Base-by-base conservation (phyloP, 2,329 filamentous ascomycete genomes). In the Aspergillus transmontanensis region DNA sequence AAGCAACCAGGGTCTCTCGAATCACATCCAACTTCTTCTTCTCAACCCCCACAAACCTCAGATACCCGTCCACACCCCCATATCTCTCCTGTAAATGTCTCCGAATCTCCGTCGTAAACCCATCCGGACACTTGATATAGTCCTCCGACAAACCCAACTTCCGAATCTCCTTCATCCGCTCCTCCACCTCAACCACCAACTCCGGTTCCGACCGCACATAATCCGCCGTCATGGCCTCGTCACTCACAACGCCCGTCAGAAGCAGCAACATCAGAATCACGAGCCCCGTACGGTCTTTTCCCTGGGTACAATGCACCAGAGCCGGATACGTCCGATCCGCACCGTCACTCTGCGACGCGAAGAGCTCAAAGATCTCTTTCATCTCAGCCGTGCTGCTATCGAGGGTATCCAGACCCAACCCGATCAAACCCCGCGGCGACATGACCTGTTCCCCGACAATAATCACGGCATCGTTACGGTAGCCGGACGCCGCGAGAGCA, bases 301-400 rank as follows among this genome's bases (percentile, higher is more conserved):
- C 93, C 72, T 96, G 92, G 0, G 93, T 95, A 76, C 93, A 97
- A 76, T 96, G 92, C 2, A 95, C 80, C 9, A 96, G 74, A 1
- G 89, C 77, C 0, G 93, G 92, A 66, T 88, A 87, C 19, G 82
- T 82, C 0, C 75, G 69, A 2, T 80, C 74, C 1, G 82, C 74
- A 11, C 45, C 50, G 3, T n/a, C 36, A n/a, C 21, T 26, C 11
- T 28, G 19, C 21, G 36, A 55, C 23, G 82, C 78, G 62, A 97
- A 87, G 1, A 87, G 76, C 41, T 88, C 84, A 66, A 97, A 92
- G 0, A 92, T 89, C 28, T 86, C 78, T 6, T 85, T 85, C 63
- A 98, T 93, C 50, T 84, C 84, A 1, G 78, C 75, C 0, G 84
- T 86, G 58, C 89, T 92, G 60, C 87, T 83, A 68, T 91, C 87